Evolutionary conservation across 1,284 basidiomycete genomes (phyloP).

Genomic region (Bondarzewia mesenterica): DNA sequence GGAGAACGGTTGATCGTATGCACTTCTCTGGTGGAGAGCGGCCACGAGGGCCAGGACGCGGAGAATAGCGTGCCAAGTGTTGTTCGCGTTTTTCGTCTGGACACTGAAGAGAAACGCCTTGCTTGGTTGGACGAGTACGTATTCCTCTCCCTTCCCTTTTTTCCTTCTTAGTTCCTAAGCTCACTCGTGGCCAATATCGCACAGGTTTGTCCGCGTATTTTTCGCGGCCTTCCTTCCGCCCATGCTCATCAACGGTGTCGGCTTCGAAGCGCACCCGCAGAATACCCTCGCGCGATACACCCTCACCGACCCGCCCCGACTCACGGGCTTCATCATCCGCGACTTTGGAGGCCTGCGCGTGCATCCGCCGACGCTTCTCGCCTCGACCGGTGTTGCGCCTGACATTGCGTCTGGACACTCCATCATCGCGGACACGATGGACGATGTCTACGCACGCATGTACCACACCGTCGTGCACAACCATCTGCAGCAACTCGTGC

Average conservation of each 20-base stretch:
- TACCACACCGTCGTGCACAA: conserved; percentile 49
- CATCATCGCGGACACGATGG: conserved; percentile 36
- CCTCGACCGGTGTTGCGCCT: conserved; percentile 36
- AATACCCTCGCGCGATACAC: conserved; percentile 42
- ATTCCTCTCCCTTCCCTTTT: not conserved
- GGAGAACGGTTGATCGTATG: conserved; percentile 42
- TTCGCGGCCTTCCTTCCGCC: conserved; percentile 44
- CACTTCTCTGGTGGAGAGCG: conserved; percentile 42
- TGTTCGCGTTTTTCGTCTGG: conserved; percentile 37
- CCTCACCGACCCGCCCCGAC: conserved; percentile 19
- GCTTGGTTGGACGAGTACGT: conserved; percentile 38
- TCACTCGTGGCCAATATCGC: not conserved
- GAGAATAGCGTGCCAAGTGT: conserved; percentile 35
- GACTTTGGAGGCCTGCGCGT: conserved; percentile 48
- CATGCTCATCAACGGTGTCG: conserved; percentile 41
- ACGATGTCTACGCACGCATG: conserved; percentile 45
- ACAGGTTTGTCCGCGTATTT: conserved; percentile 33
- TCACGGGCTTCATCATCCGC: conserved; percentile 43
- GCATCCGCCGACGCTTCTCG: conserved; percentile 35
- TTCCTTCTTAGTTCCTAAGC: not conserved
- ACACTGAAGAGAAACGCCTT: conserved; percentile 37
- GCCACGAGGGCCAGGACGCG: conserved; percentile 34
- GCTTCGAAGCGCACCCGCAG: conserved; percentile 48
- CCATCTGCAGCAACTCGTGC: conserved; percentile 44
- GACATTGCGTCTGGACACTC: conserved; percentile 39